phyloP scores from a whole-genome alignment of 225 moss, liverwort and hornwort genomes.

The Asterella californica region DNA sequence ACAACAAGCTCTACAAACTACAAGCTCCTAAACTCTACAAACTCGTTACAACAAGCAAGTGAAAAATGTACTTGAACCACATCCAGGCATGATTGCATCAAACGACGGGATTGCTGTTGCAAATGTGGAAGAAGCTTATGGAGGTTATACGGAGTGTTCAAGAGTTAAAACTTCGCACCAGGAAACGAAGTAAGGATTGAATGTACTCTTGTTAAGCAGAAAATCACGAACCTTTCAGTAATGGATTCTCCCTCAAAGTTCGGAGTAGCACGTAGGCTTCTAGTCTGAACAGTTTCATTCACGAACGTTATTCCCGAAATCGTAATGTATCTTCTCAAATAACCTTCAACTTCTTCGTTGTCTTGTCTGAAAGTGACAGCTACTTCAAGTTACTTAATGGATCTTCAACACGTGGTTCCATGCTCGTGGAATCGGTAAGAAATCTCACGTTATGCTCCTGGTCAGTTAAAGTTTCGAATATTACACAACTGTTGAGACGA shows the following conservation, averaged over 20 bases:
- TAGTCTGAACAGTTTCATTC: background rate
- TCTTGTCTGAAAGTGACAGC: background rate
- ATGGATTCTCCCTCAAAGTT: background rate
- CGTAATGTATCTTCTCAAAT: background rate
- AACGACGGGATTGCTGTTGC: background rate
- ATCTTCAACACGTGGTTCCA: background rate
- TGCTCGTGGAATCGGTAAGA: too few species aligned
- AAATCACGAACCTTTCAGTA: conserved; percentile 1
- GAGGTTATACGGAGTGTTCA: background rate
- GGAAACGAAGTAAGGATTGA: background rate
- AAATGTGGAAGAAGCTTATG: background rate
- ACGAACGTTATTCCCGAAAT: background rate
- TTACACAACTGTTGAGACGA: conserved; percentile 6
- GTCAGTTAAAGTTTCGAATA: background rate
- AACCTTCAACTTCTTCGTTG: background rate
- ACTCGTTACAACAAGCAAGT: background rate
- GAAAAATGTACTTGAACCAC: background rate
- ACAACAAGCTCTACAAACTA: too few species aligned
- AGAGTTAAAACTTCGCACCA: background rate
- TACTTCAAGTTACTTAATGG: background rate
- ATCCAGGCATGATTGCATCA: too few species aligned
- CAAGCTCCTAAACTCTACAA: too few species aligned
- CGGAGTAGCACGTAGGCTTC: background rate
- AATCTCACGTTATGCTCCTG: background rate
- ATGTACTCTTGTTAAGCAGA: background rate